These are phyloP conservation scores for Juglanconis oblonga DNA, from an alignment of 2,329 filamentous ascomycete genomes.

Conservation along the genomic window DNA sequence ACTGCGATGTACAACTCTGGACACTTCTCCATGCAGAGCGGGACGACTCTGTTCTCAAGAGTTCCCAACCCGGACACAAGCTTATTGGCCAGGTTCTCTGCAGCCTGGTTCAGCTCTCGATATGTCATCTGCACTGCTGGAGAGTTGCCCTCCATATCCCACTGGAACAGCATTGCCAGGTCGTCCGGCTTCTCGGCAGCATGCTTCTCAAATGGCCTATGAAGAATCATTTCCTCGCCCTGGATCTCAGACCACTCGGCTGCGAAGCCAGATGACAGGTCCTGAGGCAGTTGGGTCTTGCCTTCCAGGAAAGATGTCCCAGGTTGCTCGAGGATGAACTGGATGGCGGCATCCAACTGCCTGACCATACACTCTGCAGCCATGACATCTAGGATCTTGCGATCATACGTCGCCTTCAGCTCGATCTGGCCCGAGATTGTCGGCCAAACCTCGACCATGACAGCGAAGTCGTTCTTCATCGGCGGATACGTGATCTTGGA, in stretches of 20 bases:
- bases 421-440: neutral
- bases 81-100: conserved; percentile 29
- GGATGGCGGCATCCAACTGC: conserved; percentile 20
- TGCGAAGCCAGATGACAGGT: conserved; percentile 15
- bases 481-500: conserved; percentile 12
- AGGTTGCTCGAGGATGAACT: conserved; percentile 13
- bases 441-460: conserved; percentile 20
- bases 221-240: conserved; percentile 16
- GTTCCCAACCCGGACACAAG: conserved; percentile 14
- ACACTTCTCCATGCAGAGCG: conserved; percentile 37
- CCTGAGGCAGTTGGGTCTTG: conserved; percentile 5
- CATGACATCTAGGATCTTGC: conserved; percentile 17
- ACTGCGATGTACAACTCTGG: conserved; percentile 37
- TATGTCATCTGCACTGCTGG: conserved; percentile 28
- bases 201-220: conserved; percentile 25
- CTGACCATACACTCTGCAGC: conserved; percentile 19
- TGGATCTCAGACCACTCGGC: conserved; percentile 18
- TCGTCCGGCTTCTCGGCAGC: conserved; percentile 19
- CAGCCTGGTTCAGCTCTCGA: conserved; percentile 31
- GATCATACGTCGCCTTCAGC: conserved; percentile 19
- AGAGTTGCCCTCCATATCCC: conserved; percentile 23
- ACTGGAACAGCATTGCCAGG: conserved; percentile 21
- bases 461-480: conserved; percentile 21
- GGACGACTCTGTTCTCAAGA: conserved; percentile 26
- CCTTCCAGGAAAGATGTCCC: conserved; percentile 6